Base-by-base conservation (phyloP, 306 rosid genomes). In the Casuarina glauca region DNA sequence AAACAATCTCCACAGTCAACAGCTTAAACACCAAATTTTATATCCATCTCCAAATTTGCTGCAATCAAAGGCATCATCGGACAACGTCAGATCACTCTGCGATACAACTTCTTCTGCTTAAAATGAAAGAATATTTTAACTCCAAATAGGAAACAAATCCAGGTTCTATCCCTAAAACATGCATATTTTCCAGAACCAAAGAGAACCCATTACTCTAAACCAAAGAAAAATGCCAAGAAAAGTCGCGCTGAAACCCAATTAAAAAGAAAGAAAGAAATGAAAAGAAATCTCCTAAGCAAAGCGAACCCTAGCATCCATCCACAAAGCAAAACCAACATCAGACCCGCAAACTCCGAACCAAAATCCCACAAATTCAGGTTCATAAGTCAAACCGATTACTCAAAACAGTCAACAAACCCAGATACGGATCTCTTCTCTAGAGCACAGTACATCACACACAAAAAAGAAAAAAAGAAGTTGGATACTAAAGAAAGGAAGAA, bases 241-340 rank as follows among this genome's bases (percentile, higher is more conserved):
- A 38, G 70, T n/a, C n/a, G 15, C 36, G 26, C 55, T 32, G 46
- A 58, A 52, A 74, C 36, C 60, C 69, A 69, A 9, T 44, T 69
- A 5, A 12, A 9, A 20, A 20, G 13, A 17, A 6, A 55, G 42
- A 41, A 41, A 50, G 35, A 54, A 32, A 57, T 10, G 26, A 64
- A 36, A 72, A 57, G 70, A 58, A 64, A 48, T 58, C 46, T 70
- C 72, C 32, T n/a, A 58, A 76, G 69, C 69, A 38, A 81, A 74
- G 54, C 49, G 85, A 83, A 77, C 84, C 89, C 87, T 76, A 84
- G 69, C 78, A 61, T 38, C 32, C 78, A 61, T 38, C 32, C 41
- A n/a, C 3, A 26, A 80, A 74, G 76, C 76, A 78, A 78, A 71
- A 44, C 38, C 32, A 58, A 51, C 74, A 75, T 39, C 66, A 57